Conservation (phyloP, 768 basidiomycete genomes). For the Naganishia antarctica region DNA sequence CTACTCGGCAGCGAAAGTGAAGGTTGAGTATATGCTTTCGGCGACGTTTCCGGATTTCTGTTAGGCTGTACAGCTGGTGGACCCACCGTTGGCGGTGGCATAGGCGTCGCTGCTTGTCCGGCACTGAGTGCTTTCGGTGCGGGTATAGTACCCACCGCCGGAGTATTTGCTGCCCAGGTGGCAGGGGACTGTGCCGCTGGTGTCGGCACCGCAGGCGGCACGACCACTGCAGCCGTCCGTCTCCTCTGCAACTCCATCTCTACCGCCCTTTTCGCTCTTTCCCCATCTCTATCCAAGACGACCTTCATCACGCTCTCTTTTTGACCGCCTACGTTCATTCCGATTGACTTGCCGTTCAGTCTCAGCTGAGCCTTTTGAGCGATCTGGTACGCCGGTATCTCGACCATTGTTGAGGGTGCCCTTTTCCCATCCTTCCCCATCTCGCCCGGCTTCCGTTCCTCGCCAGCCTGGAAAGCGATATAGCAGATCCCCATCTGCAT, state of each 20-base stretch:
- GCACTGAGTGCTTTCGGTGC: background rate
- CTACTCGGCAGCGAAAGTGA: conserved; percentile 22
- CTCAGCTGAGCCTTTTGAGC: conserved; percentile 63
- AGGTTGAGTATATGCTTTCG: conserved; percentile 26
- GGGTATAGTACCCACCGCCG: background rate
- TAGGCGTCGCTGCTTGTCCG: background rate
- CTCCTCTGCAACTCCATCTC: conserved; percentile 58
- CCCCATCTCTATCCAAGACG: conserved; percentile 72
- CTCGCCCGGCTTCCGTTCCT: conserved; percentile 24
- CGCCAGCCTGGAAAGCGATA: conserved; percentile 56
- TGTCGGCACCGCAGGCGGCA: background rate
- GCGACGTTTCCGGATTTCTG: conserved; percentile 31
- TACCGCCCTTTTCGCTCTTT: conserved; percentile 61
- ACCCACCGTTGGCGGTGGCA: background rate
- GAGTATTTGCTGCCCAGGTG: background rate
- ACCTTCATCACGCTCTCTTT: conserved; percentile 58
- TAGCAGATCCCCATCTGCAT: conserved; percentile 75
- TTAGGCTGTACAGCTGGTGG: too few relatives aligned
- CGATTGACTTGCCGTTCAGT: conserved; percentile 63
- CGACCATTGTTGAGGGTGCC: background rate
- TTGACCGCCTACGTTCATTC: conserved; percentile 34
- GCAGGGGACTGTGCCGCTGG: background rate
- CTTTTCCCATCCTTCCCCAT: conserved; percentile 11
- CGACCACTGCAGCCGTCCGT: conserved; percentile 26
- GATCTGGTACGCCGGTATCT: conserved; percentile 56